A percentile compares a stretch with the other conserved stretches of the same genome.
Evolutionary conservation across 2,329 filamentous ascomycete species (phyloP).

Genomic region (Zasmidium citrigriseum): DNA sequence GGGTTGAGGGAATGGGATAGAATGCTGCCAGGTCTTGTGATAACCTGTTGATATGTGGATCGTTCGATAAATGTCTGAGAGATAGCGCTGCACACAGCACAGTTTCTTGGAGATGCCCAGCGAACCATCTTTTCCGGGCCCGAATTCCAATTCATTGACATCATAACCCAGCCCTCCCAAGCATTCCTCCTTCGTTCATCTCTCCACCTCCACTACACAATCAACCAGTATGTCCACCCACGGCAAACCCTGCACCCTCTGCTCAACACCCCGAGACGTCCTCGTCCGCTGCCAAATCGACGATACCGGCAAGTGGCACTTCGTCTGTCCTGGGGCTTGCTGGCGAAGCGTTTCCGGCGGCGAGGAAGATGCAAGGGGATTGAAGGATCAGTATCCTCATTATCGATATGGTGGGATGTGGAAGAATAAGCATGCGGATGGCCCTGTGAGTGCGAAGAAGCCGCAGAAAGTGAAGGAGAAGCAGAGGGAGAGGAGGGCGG

Average conservation of each 20-base stretch:
- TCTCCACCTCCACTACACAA: not conserved
- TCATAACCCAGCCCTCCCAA: not conserved
- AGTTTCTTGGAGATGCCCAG: no score
- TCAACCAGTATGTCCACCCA: constrained; percentile 14
- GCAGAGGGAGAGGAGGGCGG: constrained; percentile 26
- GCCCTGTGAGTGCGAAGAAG: constrained; percentile 42
- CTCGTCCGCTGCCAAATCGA: constrained; percentile 49
- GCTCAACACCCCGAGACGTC: constrained; percentile 38
- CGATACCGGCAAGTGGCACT: constrained; percentile 42
- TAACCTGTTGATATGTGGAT: no score
- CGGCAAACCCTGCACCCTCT: constrained; percentile 45
- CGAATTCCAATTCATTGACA: not conserved
- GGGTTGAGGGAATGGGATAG: not conserved
- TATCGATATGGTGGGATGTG: constrained; percentile 44
- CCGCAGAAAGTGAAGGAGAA: constrained; percentile 41
- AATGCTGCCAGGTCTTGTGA: not conserved
- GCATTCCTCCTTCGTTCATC: not conserved
- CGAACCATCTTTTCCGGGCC: no score
- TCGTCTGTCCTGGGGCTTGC: constrained; percentile 46
- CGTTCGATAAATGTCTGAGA: no score
- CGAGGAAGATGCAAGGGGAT: constrained; percentile 41
- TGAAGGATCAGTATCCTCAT: constrained; percentile 35
- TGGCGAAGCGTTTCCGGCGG: constrained; percentile 48
- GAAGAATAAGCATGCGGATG: constrained; percentile 44
- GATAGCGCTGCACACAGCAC: no score